Conservation (phyloP, 805 yeast species). For the Yarrowia osloensis region DNA sequence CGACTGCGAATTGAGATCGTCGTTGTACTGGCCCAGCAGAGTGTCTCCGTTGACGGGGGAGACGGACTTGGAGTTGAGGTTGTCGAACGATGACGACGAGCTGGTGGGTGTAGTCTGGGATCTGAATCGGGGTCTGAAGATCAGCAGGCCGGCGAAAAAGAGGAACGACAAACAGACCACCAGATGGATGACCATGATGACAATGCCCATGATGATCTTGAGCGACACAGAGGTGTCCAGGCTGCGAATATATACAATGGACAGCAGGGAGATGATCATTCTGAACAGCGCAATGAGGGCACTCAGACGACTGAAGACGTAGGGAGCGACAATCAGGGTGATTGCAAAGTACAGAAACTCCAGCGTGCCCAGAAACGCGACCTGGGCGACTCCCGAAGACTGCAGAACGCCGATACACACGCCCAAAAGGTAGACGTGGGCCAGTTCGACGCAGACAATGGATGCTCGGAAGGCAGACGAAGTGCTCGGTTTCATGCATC, state of each 20-base stretch:
- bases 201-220: conserved; percentile 14
- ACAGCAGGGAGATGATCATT: not conserved
- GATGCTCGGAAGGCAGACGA: not conserved
- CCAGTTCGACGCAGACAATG: not conserved
- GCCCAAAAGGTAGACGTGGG: conserved; percentile 1
- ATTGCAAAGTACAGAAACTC: conserved; percentile 38
- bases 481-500: not conserved
- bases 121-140: not conserved
- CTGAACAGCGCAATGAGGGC: not conserved
- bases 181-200: conserved; percentile 14
- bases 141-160: not conserved
- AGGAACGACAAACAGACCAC: not conserved
- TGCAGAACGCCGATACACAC: conserved; percentile 41
- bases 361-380: conserved; percentile 39
- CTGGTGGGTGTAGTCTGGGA: not conserved
- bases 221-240: not conserved
- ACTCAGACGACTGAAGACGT: not conserved
- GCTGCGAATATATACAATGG: conserved; percentile 4
- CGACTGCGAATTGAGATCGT: not conserved
- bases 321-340: conserved; percentile 32
- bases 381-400: conserved; percentile 43
- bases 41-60: not conserved
- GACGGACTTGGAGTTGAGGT: not conserved
- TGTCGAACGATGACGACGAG: not conserved
- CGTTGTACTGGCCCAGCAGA: not conserved